A percentile compares a stretch with the other conserved stretches of the same genome.
phyloP scores from a whole-genome alignment of 768 basidiomycete genomes.

The Omphalotus guepiniiformis region DNA sequence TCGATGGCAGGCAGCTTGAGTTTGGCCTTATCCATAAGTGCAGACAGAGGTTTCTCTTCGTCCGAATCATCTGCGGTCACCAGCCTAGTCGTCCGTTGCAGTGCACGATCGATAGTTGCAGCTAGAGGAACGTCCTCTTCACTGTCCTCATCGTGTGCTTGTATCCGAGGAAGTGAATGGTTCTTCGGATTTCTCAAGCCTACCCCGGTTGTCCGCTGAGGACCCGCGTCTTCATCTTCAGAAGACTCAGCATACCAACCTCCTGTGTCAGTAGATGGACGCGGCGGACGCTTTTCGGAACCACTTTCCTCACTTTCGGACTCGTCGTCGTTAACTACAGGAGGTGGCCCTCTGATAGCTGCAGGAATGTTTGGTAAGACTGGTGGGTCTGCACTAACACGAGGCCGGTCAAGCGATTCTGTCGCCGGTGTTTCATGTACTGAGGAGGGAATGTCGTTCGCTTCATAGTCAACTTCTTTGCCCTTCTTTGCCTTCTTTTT shows the following conservation, averaged over 20 bases:
- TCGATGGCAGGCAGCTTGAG: slow-evolving; percentile 39
- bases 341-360: slow-evolving; percentile 33
- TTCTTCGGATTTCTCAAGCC: slow-evolving; percentile 46
- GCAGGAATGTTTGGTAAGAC: slow-evolving; percentile 41
- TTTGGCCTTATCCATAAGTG: slow-evolving; percentile 46
- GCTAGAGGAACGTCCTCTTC: slow-evolving; percentile 81
- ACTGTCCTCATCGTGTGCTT: slow-evolving; percentile 45
- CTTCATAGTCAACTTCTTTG: background rate
- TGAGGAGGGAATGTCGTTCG: slow-evolving; percentile 5
- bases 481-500: slow-evolving; percentile 36
- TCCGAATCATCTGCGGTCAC: slow-evolving; percentile 47
- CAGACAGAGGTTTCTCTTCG: slow-evolving; percentile 69
- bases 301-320: slow-evolving; percentile 54
- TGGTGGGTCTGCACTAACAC: slow-evolving; percentile 36
- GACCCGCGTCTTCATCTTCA: slow-evolving; percentile 56
- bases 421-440: slow-evolving; percentile 15
- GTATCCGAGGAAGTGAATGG: slow-evolving; percentile 13
- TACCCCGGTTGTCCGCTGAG: slow-evolving; percentile 53
- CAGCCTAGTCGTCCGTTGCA: slow-evolving; percentile 35
- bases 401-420: slow-evolving; percentile 17
- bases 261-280: slow-evolving; percentile 15
- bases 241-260: slow-evolving; percentile 57
- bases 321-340: slow-evolving; percentile 44
- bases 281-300: slow-evolving; percentile 11
- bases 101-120: slow-evolving; percentile 54